Evolutionary conservation across 2,329 filamentous ascomycete species (phyloP), one percentile per base, ranked within the genome.

Genomic region (Bretziella fagacearum): DNA sequence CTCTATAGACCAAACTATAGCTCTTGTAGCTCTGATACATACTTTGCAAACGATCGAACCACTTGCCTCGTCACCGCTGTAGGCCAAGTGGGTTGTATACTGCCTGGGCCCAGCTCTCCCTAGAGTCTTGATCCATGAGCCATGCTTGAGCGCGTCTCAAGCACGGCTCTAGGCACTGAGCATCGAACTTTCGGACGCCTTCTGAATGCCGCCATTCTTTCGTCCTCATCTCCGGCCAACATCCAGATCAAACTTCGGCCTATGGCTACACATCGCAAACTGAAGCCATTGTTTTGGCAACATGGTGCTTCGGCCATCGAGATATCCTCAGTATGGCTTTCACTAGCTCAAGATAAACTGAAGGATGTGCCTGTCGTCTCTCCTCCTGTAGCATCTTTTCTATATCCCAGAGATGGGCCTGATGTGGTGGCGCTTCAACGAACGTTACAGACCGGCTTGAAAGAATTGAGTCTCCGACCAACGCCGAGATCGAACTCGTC

Each of bases 81-180:
- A n/a, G n/a, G n/a, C n/a, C n/a, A n/a, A n/a, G n/a, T n/a, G n/a
- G 30, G 30, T n/a, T 33, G 13, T 15, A 15, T 6, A 33, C 30
- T n/a, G 5, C 30, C 30, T n/a, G 13, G 13, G 4, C 4, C 4
- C 30, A 5, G 13, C 30, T 33, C 4, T 10, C 13, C 13, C 13
- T 29, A 6, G 13, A 13, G 6, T 13, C 6, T 29, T 29, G 27
- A 13, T 6, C 27, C 27, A 6, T 15, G 30, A n/a, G 30, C 44
- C 37, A 53, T 53, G 52, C 44, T 53, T 35, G 52, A 53, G 49
- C 51, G 47, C 20, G 39, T 39, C 11, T 27, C 35, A 6, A 46
- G 32, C 30, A 43, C 44, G 15, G 37, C 48, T 17, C 25, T 41
- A 26, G 27, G 25, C 23, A 26, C 43, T n/a, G 48, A 46, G 26